phyloP scores from a whole-genome alignment of 148 eudicot genomes.

The Chenopodium formosanum region DNA sequence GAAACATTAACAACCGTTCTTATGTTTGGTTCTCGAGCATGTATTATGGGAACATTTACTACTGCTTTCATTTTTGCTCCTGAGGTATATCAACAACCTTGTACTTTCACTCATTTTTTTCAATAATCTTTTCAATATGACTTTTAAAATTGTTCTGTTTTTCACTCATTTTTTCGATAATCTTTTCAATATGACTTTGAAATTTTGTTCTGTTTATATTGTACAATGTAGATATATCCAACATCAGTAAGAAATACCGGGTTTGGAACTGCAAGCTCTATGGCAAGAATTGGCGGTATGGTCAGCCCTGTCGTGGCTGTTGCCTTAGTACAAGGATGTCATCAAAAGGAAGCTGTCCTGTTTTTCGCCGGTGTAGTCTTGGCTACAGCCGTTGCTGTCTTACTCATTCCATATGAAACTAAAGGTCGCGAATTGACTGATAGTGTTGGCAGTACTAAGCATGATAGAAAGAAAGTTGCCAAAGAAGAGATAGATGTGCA shows the following conservation, averaged over 20 bases:
- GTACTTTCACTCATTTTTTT: too few relatives aligned
- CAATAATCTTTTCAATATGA: neutral
- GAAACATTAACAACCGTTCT: neutral
- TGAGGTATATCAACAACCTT: neutral
- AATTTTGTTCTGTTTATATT: neutral
- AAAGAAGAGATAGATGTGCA: neutral
- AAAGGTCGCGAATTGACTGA: conserved; percentile 60
- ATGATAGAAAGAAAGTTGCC: neutral
- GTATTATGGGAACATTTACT: neutral
- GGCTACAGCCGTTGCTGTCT: conserved; percentile 49
- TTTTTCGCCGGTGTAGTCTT: conserved; percentile 55
- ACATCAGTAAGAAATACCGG: conserved; percentile 72
- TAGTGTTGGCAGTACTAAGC: conserved; percentile 16
- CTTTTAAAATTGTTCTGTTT: neutral
- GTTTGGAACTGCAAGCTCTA: conserved; percentile 68
- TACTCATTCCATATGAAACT: conserved; percentile 69
- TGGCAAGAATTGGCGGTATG: conserved; percentile 89
- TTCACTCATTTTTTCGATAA: neutral
- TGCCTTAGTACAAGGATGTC: conserved; percentile 63
- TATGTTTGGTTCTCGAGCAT: conserved; percentile 1
- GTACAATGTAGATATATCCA: conserved; percentile 47
- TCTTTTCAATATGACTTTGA: neutral
- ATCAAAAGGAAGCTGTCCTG: conserved; percentile 49
- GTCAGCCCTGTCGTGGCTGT: conserved; percentile 78
- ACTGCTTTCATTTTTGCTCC: conserved; percentile 12